Percentiles rank a stretch among this genome's conserved stretches.
Evolutionary conservation across 2,329 filamentous ascomycete genomes (phyloP).

Genomic region (Emydomyces testavorans): DNA sequence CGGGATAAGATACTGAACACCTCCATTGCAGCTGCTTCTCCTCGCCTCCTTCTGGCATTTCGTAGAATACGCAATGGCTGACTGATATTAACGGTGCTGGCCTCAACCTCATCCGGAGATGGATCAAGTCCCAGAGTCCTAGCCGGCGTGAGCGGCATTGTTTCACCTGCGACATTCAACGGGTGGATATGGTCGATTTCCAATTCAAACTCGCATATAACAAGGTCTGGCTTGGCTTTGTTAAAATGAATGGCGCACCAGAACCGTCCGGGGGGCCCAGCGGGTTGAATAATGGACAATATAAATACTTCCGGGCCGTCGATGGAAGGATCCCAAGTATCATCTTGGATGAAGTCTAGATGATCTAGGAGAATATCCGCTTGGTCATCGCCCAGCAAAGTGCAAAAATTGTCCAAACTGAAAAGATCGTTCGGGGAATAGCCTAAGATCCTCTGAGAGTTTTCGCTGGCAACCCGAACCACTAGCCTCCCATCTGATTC

Average conservation of each 20-base stretch:
- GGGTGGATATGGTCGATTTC: slow-evolving; percentile 4
- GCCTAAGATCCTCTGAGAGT: slow-evolving; percentile 3
- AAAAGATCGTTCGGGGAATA: slow-evolving; percentile 6
- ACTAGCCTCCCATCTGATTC: background rate
- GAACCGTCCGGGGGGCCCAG: background rate
- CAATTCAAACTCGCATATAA: slow-evolving; percentile 9
- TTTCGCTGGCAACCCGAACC: slow-evolving; percentile 7
- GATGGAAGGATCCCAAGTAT: background rate
- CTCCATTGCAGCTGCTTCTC: slow-evolving; percentile 6
- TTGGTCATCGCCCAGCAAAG: background rate
- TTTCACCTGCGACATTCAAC: slow-evolving; percentile 1
- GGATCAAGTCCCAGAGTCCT: slow-evolving; percentile 2
- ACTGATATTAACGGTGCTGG: background rate
- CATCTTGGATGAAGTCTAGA: background rate
- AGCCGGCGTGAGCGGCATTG: background rate
- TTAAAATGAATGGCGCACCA: slow-evolving; percentile 8
- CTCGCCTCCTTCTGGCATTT: slow-evolving; percentile 1
- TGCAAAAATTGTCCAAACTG: background rate
- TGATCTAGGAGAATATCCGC: slow-evolving; percentile 4
- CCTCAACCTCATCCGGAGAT: background rate
- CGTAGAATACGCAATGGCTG: slow-evolving; percentile 5
- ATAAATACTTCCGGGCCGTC: slow-evolving; percentile 6
- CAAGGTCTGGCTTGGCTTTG: background rate
- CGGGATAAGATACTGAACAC: slow-evolving; percentile 4
- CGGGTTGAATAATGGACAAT: background rate